Evolutionary conservation across 2,329 filamentous ascomycete genomes (phyloP).

Genomic region (Penicillium hesseltinei): DNA sequence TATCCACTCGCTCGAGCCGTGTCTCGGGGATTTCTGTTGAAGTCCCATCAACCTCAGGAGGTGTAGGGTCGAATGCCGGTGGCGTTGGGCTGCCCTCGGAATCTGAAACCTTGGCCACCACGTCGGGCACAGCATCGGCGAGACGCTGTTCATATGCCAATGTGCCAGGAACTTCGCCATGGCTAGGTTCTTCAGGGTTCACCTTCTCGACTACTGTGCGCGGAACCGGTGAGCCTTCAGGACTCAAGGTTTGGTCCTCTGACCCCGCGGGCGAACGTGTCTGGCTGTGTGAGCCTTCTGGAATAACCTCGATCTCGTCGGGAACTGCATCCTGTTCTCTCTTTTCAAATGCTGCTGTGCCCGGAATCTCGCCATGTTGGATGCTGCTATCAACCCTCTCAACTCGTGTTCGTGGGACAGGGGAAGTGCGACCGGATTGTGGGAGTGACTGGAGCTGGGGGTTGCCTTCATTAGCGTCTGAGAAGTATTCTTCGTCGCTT

Average conservation of each 20-base stretch:
- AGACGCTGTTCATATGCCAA: slow-evolving; percentile 55
- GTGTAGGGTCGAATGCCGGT: slow-evolving; percentile 18
- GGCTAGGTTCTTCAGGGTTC: slow-evolving; percentile 54
- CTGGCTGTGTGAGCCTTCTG: slow-evolving; percentile 43
- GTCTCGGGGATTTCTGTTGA: slow-evolving; percentile 43
- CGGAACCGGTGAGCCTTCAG: slow-evolving; percentile 55
- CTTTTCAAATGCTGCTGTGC: slow-evolving; percentile 59
- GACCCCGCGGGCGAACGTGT: slow-evolving; percentile 43
- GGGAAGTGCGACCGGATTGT: slow-evolving; percentile 48
- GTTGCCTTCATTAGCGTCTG: slow-evolving; percentile 61
- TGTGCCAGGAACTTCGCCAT: slow-evolving; percentile 63
- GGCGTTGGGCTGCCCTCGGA: slow-evolving; percentile 33
- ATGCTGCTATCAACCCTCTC: slow-evolving; percentile 61
- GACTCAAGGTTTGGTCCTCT: slow-evolving; percentile 47
- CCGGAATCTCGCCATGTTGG: slow-evolving; percentile 61
- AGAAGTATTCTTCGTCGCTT: slow-evolving; percentile 62
- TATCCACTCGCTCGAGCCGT: slow-evolving; percentile 45
- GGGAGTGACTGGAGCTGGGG: slow-evolving; percentile 33
- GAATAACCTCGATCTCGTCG: slow-evolving; percentile 61
- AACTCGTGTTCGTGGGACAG: slow-evolving; percentile 61
- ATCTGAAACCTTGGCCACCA: slow-evolving; percentile 51
- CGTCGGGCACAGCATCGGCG: slow-evolving; percentile 60
- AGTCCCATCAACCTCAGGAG: slow-evolving; percentile 16
- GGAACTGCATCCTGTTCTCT: slow-evolving; percentile 60
- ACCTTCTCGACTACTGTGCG: slow-evolving; percentile 62